These are phyloP conservation scores for Solanum virginianum DNA, from an alignment of 257 asterid genomes.

Conservation along the genomic window DNA sequence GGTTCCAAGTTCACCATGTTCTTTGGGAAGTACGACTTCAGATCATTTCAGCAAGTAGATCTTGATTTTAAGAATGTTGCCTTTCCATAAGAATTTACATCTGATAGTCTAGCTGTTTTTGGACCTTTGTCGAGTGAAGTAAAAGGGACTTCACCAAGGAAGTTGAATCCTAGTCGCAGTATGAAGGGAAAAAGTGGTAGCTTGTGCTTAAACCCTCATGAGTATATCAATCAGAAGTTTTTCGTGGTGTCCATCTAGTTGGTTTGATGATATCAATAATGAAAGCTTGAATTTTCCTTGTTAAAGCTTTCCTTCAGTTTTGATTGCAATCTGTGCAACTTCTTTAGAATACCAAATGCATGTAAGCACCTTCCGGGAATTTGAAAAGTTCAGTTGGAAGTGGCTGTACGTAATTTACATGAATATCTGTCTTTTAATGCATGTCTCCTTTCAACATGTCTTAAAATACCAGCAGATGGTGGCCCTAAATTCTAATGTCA, in stretches of 20 bases:
- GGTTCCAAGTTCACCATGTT: not conserved
- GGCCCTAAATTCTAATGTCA: not conserved
- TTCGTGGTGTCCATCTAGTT: not conserved
- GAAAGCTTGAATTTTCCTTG: not conserved
- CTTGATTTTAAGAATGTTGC: not conserved
- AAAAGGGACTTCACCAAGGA: not conserved
- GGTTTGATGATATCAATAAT: not conserved
- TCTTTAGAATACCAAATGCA: not conserved
- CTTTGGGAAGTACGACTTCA: not conserved
- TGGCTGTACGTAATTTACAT: not conserved
- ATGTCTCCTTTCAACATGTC: not conserved
- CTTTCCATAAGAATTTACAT: not conserved
- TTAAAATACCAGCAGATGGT: not conserved
- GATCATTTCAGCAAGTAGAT: not conserved
- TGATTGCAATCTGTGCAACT: not conserved
- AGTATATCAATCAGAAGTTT: not conserved
- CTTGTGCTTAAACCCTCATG: not conserved
- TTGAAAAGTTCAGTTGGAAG: not conserved
- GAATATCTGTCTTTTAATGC: not conserved
- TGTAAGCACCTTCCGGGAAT: not conserved
- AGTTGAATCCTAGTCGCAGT: not conserved
- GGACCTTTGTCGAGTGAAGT: not conserved
- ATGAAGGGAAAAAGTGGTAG: not conserved
- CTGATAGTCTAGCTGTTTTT: not conserved
- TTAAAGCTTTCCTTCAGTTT: not conserved